These are phyloP conservation scores for Sugiyamaella sp. DNA, from an alignment of 1,139 yeast species.

Conservation along the genomic window DNA sequence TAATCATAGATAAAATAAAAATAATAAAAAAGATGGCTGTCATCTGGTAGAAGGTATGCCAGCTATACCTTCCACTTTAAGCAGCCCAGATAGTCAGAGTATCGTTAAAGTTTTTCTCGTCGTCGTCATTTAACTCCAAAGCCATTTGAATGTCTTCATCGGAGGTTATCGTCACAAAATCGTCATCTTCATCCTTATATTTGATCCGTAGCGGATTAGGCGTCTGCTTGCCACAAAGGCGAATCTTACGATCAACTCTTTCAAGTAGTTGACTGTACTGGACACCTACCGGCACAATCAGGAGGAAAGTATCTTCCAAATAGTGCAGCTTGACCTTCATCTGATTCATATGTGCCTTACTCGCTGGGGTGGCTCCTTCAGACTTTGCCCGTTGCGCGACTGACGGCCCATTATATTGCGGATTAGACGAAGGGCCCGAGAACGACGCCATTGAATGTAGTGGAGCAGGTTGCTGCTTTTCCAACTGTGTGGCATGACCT, in stretches of 20 bases:
- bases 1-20: neutral
- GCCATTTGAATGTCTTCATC: slow-evolving; percentile 68
- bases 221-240: slow-evolving; percentile 46
- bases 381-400: slow-evolving; percentile 14
- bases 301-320: slow-evolving; percentile 47
- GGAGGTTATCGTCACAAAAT: slow-evolving; percentile 81
- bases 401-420: slow-evolving; percentile 1
- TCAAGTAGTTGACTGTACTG: slow-evolving; percentile 52
- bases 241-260: slow-evolving; percentile 50
- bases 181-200: slow-evolving; percentile 95
- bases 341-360: slow-evolving; percentile 21
- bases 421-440: neutral
- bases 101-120: slow-evolving; percentile 21
- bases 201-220: slow-evolving; percentile 57
- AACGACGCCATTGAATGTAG: slow-evolving; percentile 9
- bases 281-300: slow-evolving; percentile 52
- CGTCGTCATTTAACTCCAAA: slow-evolving; percentile 37
- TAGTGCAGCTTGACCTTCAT: slow-evolving; percentile 57
- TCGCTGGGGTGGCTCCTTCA: slow-evolving; percentile 12
- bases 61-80: slow-evolving; percentile 13
- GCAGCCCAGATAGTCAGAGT: slow-evolving; percentile 29
- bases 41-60: neutral
- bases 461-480: slow-evolving; percentile 15
- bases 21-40: neutral
- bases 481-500: slow-evolving; percentile 10